Conservation (phyloP, 2,329 filamentous ascomycete genomes). For the Gyromitra esculenta region DNA sequence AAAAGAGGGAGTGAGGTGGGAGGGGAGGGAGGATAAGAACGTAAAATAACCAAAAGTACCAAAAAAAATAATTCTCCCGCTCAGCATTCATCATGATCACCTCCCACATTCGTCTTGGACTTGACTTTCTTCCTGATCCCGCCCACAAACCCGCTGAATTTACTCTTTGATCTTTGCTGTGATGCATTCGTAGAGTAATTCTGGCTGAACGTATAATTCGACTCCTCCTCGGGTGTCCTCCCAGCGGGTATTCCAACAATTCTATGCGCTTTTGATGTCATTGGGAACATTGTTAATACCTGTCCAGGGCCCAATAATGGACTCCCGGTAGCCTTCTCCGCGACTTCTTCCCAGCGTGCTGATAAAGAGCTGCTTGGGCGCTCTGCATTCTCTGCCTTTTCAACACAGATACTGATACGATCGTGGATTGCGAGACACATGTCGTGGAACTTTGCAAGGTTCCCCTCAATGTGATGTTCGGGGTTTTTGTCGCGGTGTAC, state of each 20-base stretch:
- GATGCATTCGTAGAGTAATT: slow-evolving; percentile 21
- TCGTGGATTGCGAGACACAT: slow-evolving; percentile 64
- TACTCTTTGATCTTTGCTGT: slow-evolving; percentile 53
- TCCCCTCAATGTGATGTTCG: slow-evolving; percentile 61
- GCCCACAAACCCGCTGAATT: slow-evolving; percentile 55
- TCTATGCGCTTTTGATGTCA: slow-evolving; percentile 46
- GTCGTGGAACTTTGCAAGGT: slow-evolving; percentile 65
- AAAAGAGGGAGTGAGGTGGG: slow-evolving; percentile 34
- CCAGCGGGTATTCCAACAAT: slow-evolving; percentile 49
- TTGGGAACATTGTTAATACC: slow-evolving; percentile 41
- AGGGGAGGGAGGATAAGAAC: neutral
- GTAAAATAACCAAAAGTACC: slow-evolving; percentile 22
- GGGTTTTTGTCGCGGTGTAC: slow-evolving; percentile 60
- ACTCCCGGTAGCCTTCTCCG: slow-evolving; percentile 62
- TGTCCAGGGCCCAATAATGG: slow-evolving; percentile 41
- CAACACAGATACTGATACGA: slow-evolving; percentile 65
- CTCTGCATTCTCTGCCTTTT: slow-evolving; percentile 66
- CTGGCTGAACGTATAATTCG: slow-evolving; percentile 30
- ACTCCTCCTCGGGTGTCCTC: slow-evolving; percentile 19
- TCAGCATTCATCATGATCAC: slow-evolving; percentile 48
- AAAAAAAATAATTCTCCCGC: slow-evolving; percentile 5
- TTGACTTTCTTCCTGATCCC: slow-evolving; percentile 57
- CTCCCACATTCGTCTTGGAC: slow-evolving; percentile 35
- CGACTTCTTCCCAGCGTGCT: slow-evolving; percentile 66
- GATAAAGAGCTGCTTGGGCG: slow-evolving; percentile 64